phyloP scores from a whole-genome alignment of 805 yeast genomes.

The Spathaspora passalidarum region DNA sequence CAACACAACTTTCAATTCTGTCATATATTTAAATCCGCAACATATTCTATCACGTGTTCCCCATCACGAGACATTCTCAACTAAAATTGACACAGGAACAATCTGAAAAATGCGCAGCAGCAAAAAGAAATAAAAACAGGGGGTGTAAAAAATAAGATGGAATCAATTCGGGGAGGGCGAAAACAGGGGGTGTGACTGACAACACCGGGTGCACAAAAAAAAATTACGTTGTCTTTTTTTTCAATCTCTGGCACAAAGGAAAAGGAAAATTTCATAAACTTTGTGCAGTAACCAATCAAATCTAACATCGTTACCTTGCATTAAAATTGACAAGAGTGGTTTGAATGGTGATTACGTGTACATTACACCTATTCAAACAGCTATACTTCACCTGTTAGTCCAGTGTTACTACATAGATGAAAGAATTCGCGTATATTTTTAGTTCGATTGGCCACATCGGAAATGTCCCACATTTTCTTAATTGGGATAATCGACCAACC shows the following conservation, averaged over 20 bases:
- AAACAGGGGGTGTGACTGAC: neutral
- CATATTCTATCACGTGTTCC: no score
- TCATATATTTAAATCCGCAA: no score
- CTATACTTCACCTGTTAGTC: neutral
- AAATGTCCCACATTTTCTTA: neutral
- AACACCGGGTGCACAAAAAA: neutral
- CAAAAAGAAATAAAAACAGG: neutral
- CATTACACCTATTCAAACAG: neutral
- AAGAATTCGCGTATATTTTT: neutral
- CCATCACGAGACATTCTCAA: no score
- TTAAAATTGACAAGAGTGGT: no score
- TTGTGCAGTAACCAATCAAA: neutral
- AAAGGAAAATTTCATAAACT: neutral
- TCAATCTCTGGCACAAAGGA: neutral
- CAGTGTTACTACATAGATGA: no score
- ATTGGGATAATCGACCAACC: neutral
- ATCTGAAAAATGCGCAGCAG: neutral
- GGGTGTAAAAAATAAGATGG: constrained; percentile 1
- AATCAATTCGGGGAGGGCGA: no score
- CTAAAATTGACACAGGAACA: neutral
- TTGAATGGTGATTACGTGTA: no score
- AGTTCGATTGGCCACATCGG: neutral
- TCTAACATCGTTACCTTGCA: no score
- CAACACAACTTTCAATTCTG: no score
- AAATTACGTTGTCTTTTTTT: neutral